Evolutionary conservation across 2,329 filamentous ascomycete genomes (phyloP), one percentile per base, ranked within the genome.

Genomic region (Aphanoascus verrucosus): DNA sequence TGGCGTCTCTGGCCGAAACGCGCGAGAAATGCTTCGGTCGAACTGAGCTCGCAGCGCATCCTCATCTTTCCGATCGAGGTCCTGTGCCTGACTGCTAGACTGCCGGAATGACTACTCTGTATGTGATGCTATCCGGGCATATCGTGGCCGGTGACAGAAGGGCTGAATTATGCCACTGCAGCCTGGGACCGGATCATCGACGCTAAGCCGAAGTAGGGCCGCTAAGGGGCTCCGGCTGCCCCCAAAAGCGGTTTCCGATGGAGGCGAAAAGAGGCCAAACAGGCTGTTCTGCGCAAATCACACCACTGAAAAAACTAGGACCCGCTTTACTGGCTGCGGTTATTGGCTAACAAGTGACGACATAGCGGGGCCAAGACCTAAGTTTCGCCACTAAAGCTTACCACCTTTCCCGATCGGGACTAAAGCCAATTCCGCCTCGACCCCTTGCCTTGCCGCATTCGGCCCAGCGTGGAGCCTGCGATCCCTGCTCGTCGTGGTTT

Each of bases 341-440:
- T 31, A 46, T 52, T 45, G 41, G 42, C 5, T 20, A 2, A 20
- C 32, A 3, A n/a, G 34, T 52, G 41, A 46, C 49, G 40, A 28
- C 23, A 52, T 45, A 52, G 45, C 31, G 31, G 42, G n/a, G 48
- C 48, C 38, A 50, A 38, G 42, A 38, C 37, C 34, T 43, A 23
- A 50, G 37, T 8, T 20, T 50, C 23, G 48, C 48, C 48, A 42
- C 48, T 20, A 14, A 15, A 15, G 3, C 34, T 20, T 28, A 15
- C 14, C n/a, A 6, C 35, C 47, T 15, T 50, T 19, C 48, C 48
- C 23, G 28, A 35, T 50, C 7, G n/a, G 4, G 48, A 7, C 48
- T 50, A 50, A 38, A 8, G 17, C 35, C 32, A 11, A 7, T 31
- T 47, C 4, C 31, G 14, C 19, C 7, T 8, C 31, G n/a, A 23